These are phyloP conservation scores for Turnera subulata DNA, from an alignment of 345 rosid species.

Conservation along the genomic window DNA sequence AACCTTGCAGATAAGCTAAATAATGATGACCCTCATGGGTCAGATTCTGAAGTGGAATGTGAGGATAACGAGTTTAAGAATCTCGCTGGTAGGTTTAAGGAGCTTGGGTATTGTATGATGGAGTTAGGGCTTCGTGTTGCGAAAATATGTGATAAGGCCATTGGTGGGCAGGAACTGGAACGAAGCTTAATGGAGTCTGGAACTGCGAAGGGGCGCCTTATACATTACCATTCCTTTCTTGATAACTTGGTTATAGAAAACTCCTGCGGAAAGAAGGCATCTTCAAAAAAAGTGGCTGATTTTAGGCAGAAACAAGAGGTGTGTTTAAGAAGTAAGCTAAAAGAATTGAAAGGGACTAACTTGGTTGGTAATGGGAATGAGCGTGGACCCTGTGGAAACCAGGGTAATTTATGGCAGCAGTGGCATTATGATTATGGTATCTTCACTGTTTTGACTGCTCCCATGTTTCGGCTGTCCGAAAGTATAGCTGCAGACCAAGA, in stretches of 20 bases:
- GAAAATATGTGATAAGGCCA: conserved; percentile 60
- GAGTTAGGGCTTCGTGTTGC: conserved; percentile 67
- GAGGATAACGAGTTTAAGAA: conserved; percentile 39
- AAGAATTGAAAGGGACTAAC: conserved; percentile 11
- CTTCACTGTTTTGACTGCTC: conserved; percentile 83
- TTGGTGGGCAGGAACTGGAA: conserved; percentile 70
- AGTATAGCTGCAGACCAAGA: conserved; percentile 21
- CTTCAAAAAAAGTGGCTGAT: conserved; percentile 21
- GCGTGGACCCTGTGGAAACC: conserved; percentile 17
- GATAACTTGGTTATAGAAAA: conserved; percentile 46
- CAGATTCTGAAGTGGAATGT: conserved; percentile 7
- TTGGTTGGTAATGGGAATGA: conserved; percentile 20
- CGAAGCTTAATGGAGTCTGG: conserved; percentile 63
- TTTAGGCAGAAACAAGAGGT: conserved; percentile 11
- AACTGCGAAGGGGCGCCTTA: conserved; percentile 76
- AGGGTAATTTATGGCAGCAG: conserved; percentile 68
- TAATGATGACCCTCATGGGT: not conserved
- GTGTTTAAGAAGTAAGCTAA: conserved; percentile 17
- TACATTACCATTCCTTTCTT: conserved; percentile 74
- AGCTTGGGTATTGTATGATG: conserved; percentile 75
- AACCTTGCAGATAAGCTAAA: conserved; percentile 8
- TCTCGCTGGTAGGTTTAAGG: conserved; percentile 53
- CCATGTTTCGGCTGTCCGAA: conserved; percentile 52
- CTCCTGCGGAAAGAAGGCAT: conserved; percentile 26
- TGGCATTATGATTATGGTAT: conserved; percentile 96